Evolutionary conservation across 23 red algal species (phyloP), one percentile per base, ranked within the genome.

Genomic region (Chondrus crispus): DNA sequence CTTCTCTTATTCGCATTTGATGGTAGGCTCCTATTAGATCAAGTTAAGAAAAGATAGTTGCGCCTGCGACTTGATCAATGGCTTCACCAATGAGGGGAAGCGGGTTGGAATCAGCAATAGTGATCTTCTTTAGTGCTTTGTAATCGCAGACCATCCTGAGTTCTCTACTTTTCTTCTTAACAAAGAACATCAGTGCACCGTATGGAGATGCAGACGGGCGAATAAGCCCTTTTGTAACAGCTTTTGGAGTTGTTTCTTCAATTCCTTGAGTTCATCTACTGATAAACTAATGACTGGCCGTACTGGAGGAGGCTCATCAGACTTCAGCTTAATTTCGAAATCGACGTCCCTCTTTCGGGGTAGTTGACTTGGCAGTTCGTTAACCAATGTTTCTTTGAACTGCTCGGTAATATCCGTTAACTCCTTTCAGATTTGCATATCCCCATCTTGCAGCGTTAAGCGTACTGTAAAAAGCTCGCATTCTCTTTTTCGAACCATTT

Each of bases 121-220:
- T 72, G 28, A 72, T 72, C 12, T 63, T 68, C 33, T 85, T 66
- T 38, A 85, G 37, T 52, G 13, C 81, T 5, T 37, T 16, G 35
- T 68, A 68, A 36, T 85, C 55, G 22, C 81, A 85, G 18, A 85
- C 55, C 48, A 69, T 68, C 68, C 81, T 4, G 30, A 47, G 32
- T 29, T 72, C 14, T 20, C 66, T 29, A 29, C 66, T 36, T 30
- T 72, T 81, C 68, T 81, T 81, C 57, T 86, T 86, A 4, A 70
- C 70, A 32, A 51, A 81, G 76, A 81, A 57, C n/a, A 81, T 47
- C 5, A 47, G 76, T 3, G 76, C 76, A n/a, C 76, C 76, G 36
- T 81, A 81, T 2, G 66, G 66, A 18, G 66, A 72, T 18, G 66
- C 14, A 29, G 66, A 72, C 12, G 66, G 66, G 16, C 32, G 66